phyloP scores from a whole-genome alignment of 2,329 filamentous ascomycete species.

The Colletotrichum tabaci region DNA sequence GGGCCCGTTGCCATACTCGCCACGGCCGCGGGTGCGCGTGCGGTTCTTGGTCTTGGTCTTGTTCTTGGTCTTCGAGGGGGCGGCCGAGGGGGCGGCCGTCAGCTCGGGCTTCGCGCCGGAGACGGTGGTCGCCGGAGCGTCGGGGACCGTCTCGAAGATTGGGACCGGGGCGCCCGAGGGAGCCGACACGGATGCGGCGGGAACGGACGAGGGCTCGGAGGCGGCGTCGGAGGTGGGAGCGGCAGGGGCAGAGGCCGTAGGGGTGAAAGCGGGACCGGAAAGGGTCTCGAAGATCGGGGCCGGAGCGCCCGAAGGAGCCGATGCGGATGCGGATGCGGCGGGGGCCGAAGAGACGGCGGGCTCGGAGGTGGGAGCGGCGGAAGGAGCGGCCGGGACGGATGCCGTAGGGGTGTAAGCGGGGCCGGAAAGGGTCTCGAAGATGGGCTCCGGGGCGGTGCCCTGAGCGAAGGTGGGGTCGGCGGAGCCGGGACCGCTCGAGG shows the following conservation, averaged over 20 bases:
- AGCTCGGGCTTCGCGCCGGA: not conserved
- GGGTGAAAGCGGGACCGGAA: slow-evolving; percentile 30
- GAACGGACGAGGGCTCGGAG: not conserved
- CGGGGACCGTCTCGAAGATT: not conserved
- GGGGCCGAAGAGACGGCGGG: too few relatives aligned
- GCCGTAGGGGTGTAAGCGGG: too few relatives aligned
- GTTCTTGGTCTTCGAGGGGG: slow-evolving; percentile 17
- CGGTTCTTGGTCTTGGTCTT: not conserved
- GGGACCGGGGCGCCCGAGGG: slow-evolving; percentile 9
- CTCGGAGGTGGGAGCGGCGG: too few relatives aligned
- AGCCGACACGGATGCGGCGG: slow-evolving; percentile 1
- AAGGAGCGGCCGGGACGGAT: too few relatives aligned
- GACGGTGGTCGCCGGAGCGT: not conserved
- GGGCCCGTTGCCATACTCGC: not conserved
- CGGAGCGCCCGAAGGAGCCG: too few relatives aligned
- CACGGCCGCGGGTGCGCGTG: slow-evolving; percentile 11
- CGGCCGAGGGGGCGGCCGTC: not conserved
- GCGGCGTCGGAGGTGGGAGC: not conserved
- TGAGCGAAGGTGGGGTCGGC: slow-evolving; percentile 25
- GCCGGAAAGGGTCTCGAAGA: not conserved
- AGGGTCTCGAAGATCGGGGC: slow-evolving; percentile 4
- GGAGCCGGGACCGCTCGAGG: slow-evolving; percentile 5
- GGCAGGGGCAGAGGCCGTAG: not conserved
- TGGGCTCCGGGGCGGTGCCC: slow-evolving; percentile 26
- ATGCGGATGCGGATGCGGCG: too few relatives aligned